Percentiles rank a stretch among this genome's conserved stretches.
Evolutionary conservation across 768 basidiomycete genomes (phyloP).

Genomic region (Lepiota brunneoincarnata): DNA sequence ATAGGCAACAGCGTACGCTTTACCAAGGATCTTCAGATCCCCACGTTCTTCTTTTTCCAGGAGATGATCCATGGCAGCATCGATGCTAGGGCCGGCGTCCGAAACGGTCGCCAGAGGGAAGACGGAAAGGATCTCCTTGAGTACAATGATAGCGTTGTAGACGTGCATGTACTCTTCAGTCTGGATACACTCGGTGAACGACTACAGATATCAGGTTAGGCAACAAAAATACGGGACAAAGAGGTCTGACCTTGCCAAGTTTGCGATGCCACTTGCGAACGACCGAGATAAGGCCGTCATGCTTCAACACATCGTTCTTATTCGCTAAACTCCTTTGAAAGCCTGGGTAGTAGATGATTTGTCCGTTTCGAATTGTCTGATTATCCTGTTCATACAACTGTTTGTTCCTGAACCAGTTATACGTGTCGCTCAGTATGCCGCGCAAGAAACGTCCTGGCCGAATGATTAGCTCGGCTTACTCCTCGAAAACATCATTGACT

Average conservation of each 20-base stretch:
- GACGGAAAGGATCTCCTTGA: constrained; percentile 87
- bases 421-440: constrained; percentile 74
- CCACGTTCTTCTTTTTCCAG: constrained; percentile 76
- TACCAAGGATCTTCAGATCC: constrained; percentile 79
- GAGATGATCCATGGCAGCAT: constrained; percentile 61
- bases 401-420: constrained; percentile 80
- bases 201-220: constrained; percentile 38
- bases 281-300: constrained; percentile 68
- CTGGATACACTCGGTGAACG: constrained; percentile 76
- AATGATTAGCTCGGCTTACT: constrained; percentile 2
- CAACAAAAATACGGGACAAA: not conserved
- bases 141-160: constrained; percentile 92
- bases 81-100: constrained; percentile 52
- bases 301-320: constrained; percentile 60
- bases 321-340: constrained; percentile 53
- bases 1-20: constrained; percentile 51
- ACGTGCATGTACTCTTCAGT: constrained; percentile 96
- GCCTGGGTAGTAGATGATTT: constrained; percentile 62
- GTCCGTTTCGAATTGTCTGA: constrained; percentile 61
- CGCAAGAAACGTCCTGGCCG: constrained; percentile 78
- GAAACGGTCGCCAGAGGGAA: constrained; percentile 73
- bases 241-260: constrained; percentile 53
- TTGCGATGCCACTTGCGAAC: constrained; percentile 84
- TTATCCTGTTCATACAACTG: constrained; percentile 70
- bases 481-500: not conserved